A percentile compares a stretch with the other conserved stretches of the same genome.
phyloP scores from a whole-genome alignment of 371 early-diverging fungal genomes.

The Smittium mucronatum region DNA sequence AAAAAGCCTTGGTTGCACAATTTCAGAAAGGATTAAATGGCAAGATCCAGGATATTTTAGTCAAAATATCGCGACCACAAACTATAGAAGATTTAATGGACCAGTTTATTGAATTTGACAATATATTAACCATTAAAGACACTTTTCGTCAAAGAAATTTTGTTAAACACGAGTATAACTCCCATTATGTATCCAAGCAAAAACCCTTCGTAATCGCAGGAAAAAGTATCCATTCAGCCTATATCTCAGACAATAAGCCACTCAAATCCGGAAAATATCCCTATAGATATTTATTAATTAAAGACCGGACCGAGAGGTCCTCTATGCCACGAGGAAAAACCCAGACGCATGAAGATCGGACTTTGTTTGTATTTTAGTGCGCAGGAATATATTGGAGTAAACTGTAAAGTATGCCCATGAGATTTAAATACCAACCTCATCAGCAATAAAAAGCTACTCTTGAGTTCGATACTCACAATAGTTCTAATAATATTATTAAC shows the following conservation, averaged over 20 bases:
- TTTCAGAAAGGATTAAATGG: background rate
- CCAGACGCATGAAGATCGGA: background rate
- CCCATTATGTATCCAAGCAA: background rate
- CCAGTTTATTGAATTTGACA: background rate
- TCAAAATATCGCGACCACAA: background rate
- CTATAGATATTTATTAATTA: background rate
- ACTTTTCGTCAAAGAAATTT: background rate
- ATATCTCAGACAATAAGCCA: background rate
- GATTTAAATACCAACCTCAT: background rate
- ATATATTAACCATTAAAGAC: background rate
- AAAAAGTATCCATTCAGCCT: background rate
- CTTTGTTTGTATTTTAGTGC: background rate
- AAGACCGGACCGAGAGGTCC: background rate
- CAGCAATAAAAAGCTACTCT: background rate
- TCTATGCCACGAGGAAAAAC: background rate
- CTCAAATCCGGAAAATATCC: background rate
- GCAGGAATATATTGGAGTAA: background rate
- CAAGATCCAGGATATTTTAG: background rate
- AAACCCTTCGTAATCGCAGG: no score
- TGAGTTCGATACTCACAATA: background rate
- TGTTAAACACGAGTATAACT: background rate
- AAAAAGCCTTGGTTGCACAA: background rate
- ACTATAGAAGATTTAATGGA: background rate
- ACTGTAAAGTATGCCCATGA: background rate
- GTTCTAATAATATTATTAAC: background rate